Evolutionary conservation across 23 red algal species (phyloP).

Genomic region (Gracilaria gracilis): DNA sequence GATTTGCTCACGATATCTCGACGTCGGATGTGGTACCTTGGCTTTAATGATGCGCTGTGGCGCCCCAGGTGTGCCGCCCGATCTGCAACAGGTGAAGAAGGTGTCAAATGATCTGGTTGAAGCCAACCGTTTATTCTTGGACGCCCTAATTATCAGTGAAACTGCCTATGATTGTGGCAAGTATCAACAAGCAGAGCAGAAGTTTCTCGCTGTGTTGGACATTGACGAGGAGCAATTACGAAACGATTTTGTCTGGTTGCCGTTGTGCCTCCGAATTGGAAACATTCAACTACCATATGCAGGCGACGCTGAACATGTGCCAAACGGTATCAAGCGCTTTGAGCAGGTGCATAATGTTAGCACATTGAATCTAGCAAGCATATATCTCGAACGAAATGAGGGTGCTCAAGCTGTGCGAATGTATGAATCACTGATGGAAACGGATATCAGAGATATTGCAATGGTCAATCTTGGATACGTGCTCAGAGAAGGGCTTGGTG

Average conservation of each 20-base stretch:
- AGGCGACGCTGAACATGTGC: neutral
- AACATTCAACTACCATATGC: neutral
- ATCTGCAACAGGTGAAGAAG: neutral
- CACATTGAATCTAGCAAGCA: slow-evolving; percentile 2
- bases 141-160: neutral
- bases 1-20: neutral
- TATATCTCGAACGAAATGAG: neutral
- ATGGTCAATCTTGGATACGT: slow-evolving; percentile 28
- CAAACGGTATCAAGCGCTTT: slow-evolving; percentile 6
- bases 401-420: neutral
- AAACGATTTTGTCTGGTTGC: slow-evolving; percentile 26
- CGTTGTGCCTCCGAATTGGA: neutral
- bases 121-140: neutral
- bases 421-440: slow-evolving; percentile 30
- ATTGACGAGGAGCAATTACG: slow-evolving; percentile 6
- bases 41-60: slow-evolving; percentile 22
- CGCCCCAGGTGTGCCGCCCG: neutral
- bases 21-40: neutral
- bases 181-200: neutral
- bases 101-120: slow-evolving; percentile 2
- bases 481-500: neutral
- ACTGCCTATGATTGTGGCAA: neutral
- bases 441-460: neutral
- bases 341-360: slow-evolving; percentile 1
- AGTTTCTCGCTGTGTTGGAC: neutral